Percentiles rank a stretch among this genome's conserved stretches.
phyloP scores from a whole-genome alignment of 2,329 filamentous ascomycete species.

The Cryphonectria radicalis region DNA sequence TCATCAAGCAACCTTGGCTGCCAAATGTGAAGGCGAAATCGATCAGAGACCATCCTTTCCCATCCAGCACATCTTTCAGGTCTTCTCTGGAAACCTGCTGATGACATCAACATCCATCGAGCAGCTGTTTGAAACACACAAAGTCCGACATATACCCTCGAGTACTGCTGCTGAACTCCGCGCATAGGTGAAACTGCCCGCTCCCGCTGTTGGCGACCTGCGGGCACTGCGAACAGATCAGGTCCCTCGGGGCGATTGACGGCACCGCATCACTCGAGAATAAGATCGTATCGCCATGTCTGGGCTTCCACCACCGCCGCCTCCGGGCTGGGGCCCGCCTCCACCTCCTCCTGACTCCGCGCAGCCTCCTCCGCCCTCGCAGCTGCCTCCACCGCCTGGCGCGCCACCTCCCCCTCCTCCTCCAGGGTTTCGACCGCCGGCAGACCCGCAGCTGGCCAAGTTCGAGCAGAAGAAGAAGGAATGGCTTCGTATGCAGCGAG shows the following conservation, averaged over 20 bases:
- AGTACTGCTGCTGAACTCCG: slow-evolving; percentile 23
- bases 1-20: slow-evolving; percentile 16
- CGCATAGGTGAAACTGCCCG: slow-evolving; percentile 29
- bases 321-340: slow-evolving; percentile 59
- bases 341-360: slow-evolving; percentile 58
- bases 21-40: background rate
- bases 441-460: slow-evolving; percentile 86
- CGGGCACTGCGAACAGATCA: slow-evolving; percentile 27
- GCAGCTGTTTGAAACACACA: slow-evolving; percentile 24
- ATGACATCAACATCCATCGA: slow-evolving; percentile 17
- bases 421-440: slow-evolving; percentile 79
- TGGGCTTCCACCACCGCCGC: slow-evolving; percentile 57
- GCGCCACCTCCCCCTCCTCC: slow-evolving; percentile 72
- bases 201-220: slow-evolving; percentile 27
- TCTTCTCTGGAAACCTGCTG: slow-evolving; percentile 11
- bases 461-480: slow-evolving; percentile 99
- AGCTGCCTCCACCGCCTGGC: slow-evolving; percentile 62
- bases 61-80: slow-evolving; percentile 14
- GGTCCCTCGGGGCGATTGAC: slow-evolving; percentile 20
- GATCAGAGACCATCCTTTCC: background rate
- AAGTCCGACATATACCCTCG: background rate
- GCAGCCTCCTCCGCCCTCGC: slow-evolving; percentile 58
- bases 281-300: slow-evolving; percentile 47
- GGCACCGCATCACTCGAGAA: slow-evolving; percentile 15
- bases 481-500: slow-evolving; percentile 91